These are phyloP conservation scores for Staphylotrichum longicolle DNA, from an alignment of 495 filamentous ascomycete species.

Conservation along the genomic window DNA sequence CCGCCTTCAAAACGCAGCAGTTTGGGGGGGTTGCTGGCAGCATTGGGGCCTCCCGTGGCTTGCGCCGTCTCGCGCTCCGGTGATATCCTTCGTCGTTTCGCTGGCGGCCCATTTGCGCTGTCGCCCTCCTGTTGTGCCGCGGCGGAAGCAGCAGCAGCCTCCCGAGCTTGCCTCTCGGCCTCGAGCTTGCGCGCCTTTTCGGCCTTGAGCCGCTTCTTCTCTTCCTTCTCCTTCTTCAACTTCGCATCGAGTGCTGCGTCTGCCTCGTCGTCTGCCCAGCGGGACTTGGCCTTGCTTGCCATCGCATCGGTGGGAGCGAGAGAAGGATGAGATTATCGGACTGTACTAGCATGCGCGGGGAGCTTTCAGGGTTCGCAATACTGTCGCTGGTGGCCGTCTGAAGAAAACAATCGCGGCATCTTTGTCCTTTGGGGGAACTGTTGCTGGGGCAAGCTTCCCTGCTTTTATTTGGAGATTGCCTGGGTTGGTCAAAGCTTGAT, in stretches of 20 bases:
- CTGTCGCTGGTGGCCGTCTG: neutral
- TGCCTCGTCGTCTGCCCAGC: conserved; percentile 83
- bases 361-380: neutral
- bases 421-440: neutral
- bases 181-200: conserved; percentile 76
- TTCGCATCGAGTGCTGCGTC: conserved; percentile 69
- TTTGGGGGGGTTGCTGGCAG: conserved; percentile 33
- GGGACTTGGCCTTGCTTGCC: conserved; percentile 66
- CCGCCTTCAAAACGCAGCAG: conserved; percentile 69
- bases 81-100: conserved; percentile 56
- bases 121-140: conserved; percentile 25
- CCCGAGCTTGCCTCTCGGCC: conserved; percentile 49
- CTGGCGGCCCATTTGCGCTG: conserved; percentile 43
- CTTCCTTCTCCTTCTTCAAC: conserved; percentile 82
- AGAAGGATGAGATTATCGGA: neutral
- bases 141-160: conserved; percentile 25
- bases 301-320: conserved; percentile 41
- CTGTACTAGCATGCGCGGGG: neutral
- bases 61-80: conserved; percentile 36
- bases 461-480: conserved; percentile 30
- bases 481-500: conserved; percentile 25
- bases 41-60: neutral
- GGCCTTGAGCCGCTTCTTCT: conserved; percentile 81
- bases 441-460: conserved; percentile 6
- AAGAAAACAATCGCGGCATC: neutral